Conservation (phyloP, 495 filamentous ascomycete genomes). For the Xylaria intraflava region DNA sequence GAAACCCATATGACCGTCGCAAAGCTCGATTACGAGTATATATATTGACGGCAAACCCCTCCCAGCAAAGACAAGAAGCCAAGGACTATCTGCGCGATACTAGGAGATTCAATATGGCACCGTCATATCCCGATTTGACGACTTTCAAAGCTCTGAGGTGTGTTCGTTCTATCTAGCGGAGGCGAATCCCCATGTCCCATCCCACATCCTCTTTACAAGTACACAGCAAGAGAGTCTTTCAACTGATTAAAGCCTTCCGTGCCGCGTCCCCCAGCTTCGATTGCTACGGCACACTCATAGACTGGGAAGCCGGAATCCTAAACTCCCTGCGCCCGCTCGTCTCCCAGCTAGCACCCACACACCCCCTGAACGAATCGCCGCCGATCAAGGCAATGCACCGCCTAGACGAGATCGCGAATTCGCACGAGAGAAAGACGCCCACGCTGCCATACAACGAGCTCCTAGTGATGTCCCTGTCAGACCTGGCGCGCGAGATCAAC, state of each 20-base stretch:
- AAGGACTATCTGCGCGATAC: too few species aligned
- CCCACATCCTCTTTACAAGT: neutral
- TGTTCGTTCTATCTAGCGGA: neutral
- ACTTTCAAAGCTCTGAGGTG: constrained; percentile 27
- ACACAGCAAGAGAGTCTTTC: neutral
- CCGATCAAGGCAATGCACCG: constrained; percentile 22
- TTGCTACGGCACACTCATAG: constrained; percentile 76
- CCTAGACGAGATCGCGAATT: constrained; percentile 25
- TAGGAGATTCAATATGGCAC: constrained; percentile 1
- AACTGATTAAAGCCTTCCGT: neutral
- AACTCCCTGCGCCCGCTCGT: constrained; percentile 35
- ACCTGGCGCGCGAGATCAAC: constrained; percentile 35
- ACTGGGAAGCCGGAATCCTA: constrained; percentile 54
- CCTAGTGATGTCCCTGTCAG: constrained; percentile 44
- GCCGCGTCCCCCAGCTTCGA: constrained; percentile 52
- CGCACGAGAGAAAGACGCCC: constrained; percentile 45
- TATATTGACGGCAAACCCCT: too few species aligned
- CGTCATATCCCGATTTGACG: constrained; percentile 22
- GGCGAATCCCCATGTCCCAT: neutral
- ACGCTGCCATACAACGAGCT: constrained; percentile 52
- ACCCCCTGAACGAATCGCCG: constrained; percentile 36
- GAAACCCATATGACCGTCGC: too few species aligned
- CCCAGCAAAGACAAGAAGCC: too few species aligned
- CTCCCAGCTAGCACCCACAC: constrained; percentile 31
- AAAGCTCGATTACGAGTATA: too few species aligned